phyloP scores from a whole-genome alignment of 2,329 filamentous ascomycete species.

The Verticillium dahliae region DNA sequence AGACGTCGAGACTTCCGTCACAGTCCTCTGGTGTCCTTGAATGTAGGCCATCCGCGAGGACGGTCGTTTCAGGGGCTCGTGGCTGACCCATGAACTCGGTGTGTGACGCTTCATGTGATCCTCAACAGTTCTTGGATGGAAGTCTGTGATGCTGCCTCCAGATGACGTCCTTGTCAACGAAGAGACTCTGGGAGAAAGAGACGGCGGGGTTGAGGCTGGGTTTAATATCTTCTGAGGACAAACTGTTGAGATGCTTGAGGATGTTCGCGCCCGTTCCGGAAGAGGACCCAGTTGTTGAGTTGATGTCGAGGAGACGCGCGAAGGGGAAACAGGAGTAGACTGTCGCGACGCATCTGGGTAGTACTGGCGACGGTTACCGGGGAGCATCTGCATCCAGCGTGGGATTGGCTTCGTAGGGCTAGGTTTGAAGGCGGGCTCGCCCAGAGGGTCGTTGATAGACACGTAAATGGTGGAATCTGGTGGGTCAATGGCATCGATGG shows the following conservation, averaged over 20 bases:
- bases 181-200: neutral
- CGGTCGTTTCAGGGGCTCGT: constrained; percentile 32
- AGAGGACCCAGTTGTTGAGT: neutral
- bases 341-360: neutral
- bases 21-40: constrained; percentile 11
- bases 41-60: constrained; percentile 22
- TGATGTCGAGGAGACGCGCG: neutral
- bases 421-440: constrained; percentile 37
- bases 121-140: neutral
- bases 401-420: constrained; percentile 46
- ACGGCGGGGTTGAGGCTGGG: neutral
- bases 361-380: neutral
- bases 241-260: constrained; percentile 2
- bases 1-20: constrained; percentile 11
- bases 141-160: neutral
- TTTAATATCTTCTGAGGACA: neutral
- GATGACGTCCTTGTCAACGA: neutral
- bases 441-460: constrained; percentile 41
- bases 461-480: constrained; percentile 36
- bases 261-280: neutral
- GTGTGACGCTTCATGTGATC: constrained; percentile 1
- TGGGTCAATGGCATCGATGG: constrained; percentile 2
- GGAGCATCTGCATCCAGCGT: constrained; percentile 30
- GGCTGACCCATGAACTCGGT: constrained; percentile 22
- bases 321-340: neutral